Evolutionary conservation across 106 monocot genomes (phyloP).

Genomic region (Posidonia australis): DNA sequence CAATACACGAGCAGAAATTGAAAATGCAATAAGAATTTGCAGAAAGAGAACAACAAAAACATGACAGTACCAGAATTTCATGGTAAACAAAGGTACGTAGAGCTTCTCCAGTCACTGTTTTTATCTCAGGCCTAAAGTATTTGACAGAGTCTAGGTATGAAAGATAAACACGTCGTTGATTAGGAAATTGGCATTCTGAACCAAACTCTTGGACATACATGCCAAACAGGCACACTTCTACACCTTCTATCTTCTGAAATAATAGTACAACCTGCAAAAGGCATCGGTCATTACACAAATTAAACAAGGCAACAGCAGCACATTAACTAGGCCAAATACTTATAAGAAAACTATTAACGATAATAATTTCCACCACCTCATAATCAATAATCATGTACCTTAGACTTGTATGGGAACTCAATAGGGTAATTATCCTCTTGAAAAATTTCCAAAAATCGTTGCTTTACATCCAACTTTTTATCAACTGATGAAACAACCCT

Average conservation of each 20-base stretch:
- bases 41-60: not conserved
- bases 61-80: slow-evolving; percentile 89
- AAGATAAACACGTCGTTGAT: slow-evolving; percentile 88
- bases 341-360: too few relatives aligned
- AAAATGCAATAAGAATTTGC: not conserved
- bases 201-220: slow-evolving; percentile 99
- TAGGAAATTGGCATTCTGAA: slow-evolving; percentile 85
- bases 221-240: slow-evolving; percentile 98
- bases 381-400: slow-evolving; percentile 31
- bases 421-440: slow-evolving; percentile 95
- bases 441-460: slow-evolving; percentile 83
- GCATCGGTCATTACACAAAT: not conserved
- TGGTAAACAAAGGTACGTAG: slow-evolving; percentile 97
- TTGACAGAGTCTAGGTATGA: slow-evolving; percentile 98
- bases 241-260: slow-evolving; percentile 99
- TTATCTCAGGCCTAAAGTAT: slow-evolving; percentile 91
- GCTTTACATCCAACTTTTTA: slow-evolving; percentile 96
- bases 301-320: not conserved
- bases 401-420: slow-evolving; percentile 94
- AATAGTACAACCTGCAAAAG: slow-evolving; percentile 72
- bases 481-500: slow-evolving; percentile 99
- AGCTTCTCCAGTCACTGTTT: slow-evolving; percentile 87
- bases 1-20: not conserved
- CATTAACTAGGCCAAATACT: too few relatives aligned
- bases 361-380: too few relatives aligned